A percentile compares a stretch with the other conserved stretches of the same genome.
Conservation (phyloP, 352 stramenopile genomes). For the Phytopythium cucurbitacearum region DNA sequence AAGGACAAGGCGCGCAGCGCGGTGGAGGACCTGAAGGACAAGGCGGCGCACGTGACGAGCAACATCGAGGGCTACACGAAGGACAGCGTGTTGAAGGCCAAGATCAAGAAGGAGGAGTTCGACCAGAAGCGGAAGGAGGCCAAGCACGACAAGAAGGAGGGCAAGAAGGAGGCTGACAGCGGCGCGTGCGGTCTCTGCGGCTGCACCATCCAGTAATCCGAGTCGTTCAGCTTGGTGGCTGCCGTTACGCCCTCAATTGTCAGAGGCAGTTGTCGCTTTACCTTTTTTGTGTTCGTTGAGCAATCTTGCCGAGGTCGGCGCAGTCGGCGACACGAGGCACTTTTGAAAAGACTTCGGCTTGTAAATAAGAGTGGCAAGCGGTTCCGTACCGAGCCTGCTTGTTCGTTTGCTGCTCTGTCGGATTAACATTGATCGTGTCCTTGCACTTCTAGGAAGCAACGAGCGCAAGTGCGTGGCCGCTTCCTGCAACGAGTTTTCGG, state of each 20-base stretch:
- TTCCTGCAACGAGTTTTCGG: neutral
- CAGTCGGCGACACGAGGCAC: too few relatives aligned
- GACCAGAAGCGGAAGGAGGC: constrained; percentile 49
- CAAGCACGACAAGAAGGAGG: constrained; percentile 24
- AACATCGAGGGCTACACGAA: constrained; percentile 68
- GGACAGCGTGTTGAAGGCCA: constrained; percentile 57
- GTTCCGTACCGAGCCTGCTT: too few relatives aligned
- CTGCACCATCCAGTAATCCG: constrained; percentile 60
- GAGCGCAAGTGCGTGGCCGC: neutral
- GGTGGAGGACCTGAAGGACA: constrained; percentile 41
- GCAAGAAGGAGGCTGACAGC: constrained; percentile 37
- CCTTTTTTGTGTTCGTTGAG: too few relatives aligned
- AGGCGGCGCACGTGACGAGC: constrained; percentile 32
- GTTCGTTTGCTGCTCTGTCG: too few relatives aligned
- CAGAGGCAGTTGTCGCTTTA: too few relatives aligned
- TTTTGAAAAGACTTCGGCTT: too few relatives aligned
- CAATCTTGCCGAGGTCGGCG: too few relatives aligned
- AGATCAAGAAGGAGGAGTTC: constrained; percentile 44
- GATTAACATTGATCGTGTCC: too few relatives aligned
- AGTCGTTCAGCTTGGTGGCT: neutral
- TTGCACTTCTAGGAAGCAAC: neutral
- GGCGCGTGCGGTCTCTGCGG: constrained; percentile 45
- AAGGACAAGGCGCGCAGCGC: constrained; percentile 39
- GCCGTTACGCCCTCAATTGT: too few relatives aligned
- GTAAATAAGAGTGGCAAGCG: too few relatives aligned